phyloP scores from a whole-genome alignment of 2,329 filamentous ascomycete species.

The Rhynchosporium secalis region DNA sequence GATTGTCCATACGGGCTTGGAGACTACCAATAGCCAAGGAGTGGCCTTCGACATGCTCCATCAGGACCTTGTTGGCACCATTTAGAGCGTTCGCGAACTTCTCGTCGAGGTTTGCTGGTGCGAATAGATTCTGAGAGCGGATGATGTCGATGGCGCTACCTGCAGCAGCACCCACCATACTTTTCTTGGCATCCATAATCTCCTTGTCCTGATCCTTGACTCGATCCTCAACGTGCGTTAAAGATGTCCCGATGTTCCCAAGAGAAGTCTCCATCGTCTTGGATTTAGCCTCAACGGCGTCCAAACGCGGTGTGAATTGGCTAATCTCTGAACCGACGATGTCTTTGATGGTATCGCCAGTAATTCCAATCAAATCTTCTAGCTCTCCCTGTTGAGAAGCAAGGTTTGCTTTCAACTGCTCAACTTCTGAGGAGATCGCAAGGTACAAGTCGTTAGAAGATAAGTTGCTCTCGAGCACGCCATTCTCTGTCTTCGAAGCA shows the following conservation, averaged over 20 bases:
- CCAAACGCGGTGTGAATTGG: background rate
- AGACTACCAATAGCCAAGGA: slow-evolving; percentile 20
- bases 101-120: background rate
- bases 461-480: too few relatives aligned
- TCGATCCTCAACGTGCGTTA: background rate
- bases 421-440: background rate
- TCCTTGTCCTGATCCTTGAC: background rate
- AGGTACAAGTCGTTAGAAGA: too few relatives aligned
- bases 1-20: slow-evolving; percentile 29
- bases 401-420: background rate
- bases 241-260: background rate
- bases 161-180: background rate
- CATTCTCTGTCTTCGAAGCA: too few relatives aligned
- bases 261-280: background rate
- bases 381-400: background rate
- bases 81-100: background rate
- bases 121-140: background rate
- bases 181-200: slow-evolving; percentile 1
- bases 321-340: background rate
- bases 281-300: background rate
- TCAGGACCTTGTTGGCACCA: background rate
- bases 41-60: slow-evolving; percentile 13
- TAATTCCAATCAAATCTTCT: background rate
- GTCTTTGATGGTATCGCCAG: background rate
- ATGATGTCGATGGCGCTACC: background rate